Evolutionary conservation across 768 basidiomycete genomes (phyloP).

Genomic region (Lentinus tigrinus): DNA sequence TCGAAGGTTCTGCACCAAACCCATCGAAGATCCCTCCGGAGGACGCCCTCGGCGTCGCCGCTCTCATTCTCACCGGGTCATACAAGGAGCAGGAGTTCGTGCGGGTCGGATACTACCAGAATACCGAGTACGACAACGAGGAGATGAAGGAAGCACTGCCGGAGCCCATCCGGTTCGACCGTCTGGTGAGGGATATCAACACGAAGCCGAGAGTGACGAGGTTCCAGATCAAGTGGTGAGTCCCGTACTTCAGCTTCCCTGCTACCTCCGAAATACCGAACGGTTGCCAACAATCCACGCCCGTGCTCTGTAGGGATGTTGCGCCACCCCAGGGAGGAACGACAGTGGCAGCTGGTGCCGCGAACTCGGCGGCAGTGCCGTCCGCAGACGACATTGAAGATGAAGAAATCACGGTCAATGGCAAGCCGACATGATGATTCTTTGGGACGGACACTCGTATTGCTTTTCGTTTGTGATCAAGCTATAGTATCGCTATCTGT

Average conservation of each 20-base stretch:
- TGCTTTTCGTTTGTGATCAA: slow-evolving; percentile 1
- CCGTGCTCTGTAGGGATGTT: slow-evolving; percentile 53
- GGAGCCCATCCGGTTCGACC: slow-evolving; percentile 67
- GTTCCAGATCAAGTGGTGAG: slow-evolving; percentile 85
- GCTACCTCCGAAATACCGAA: too few species aligned
- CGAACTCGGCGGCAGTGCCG: slow-evolving; percentile 70
- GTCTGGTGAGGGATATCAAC: slow-evolving; percentile 83
- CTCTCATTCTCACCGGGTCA: slow-evolving; percentile 93
- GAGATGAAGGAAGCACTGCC: slow-evolving; percentile 82
- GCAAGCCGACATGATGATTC: slow-evolving; percentile 16
- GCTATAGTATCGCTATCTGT: slow-evolving; percentile 11
- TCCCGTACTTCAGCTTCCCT: background rate
- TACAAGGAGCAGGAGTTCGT: slow-evolving; percentile 99
- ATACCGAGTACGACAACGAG: slow-evolving; percentile 96
- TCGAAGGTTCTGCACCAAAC: slow-evolving; percentile 83
- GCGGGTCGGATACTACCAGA: slow-evolving; percentile 99
- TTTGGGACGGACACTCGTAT: background rate
- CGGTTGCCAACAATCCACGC: too few species aligned
- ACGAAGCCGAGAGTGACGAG: slow-evolving; percentile 92
- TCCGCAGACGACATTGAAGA: slow-evolving; percentile 66
- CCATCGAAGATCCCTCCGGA: slow-evolving; percentile 82
- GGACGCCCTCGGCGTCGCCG: slow-evolving; percentile 94
- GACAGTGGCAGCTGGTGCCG: slow-evolving; percentile 53
- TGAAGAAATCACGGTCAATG: slow-evolving; percentile 29
- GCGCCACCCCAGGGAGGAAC: slow-evolving; percentile 44